These are phyloP conservation scores for Aquilaria sinensis DNA, from an alignment of 345 rosid species.

Conservation along the genomic window DNA sequence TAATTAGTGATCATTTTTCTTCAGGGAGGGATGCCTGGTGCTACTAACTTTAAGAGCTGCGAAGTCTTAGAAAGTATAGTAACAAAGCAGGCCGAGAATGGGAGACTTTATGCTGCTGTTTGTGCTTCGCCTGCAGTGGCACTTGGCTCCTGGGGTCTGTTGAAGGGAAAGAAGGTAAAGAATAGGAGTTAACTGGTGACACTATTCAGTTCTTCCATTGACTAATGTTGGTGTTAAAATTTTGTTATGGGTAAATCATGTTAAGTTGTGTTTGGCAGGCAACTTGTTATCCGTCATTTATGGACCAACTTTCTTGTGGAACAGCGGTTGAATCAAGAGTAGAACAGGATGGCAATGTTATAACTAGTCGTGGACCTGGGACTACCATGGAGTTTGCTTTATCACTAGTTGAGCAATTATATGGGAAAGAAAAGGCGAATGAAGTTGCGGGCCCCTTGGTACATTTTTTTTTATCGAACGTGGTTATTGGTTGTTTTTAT, in stretches of 20 bases:
- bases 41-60: conserved; percentile 64
- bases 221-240: not conserved
- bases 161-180: conserved; percentile 74
- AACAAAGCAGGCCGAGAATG: conserved; percentile 73
- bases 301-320: conserved; percentile 72
- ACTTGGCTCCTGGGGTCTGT: conserved; percentile 81
- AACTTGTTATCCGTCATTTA: conserved; percentile 75
- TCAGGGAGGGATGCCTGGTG: conserved; percentile 95
- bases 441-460: conserved; percentile 77
- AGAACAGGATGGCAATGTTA: conserved; percentile 60
- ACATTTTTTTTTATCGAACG: conserved; percentile 4
- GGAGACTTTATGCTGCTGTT: conserved; percentile 71
- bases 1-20: not conserved
- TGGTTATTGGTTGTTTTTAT: not conserved
- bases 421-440: conserved; percentile 67
- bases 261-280: conserved; percentile 40
- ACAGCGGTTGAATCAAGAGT: conserved; percentile 80
- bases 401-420: conserved; percentile 62
- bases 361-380: conserved; percentile 89
- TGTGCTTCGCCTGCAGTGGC: conserved; percentile 90
- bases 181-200: not conserved
- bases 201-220: not conserved
- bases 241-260: not conserved
- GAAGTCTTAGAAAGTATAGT: conserved; percentile 53
- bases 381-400: conserved; percentile 87